These are phyloP conservation scores for Fusarium redolens DNA, from an alignment of 2,329 filamentous ascomycete species.

Conservation along the genomic window DNA sequence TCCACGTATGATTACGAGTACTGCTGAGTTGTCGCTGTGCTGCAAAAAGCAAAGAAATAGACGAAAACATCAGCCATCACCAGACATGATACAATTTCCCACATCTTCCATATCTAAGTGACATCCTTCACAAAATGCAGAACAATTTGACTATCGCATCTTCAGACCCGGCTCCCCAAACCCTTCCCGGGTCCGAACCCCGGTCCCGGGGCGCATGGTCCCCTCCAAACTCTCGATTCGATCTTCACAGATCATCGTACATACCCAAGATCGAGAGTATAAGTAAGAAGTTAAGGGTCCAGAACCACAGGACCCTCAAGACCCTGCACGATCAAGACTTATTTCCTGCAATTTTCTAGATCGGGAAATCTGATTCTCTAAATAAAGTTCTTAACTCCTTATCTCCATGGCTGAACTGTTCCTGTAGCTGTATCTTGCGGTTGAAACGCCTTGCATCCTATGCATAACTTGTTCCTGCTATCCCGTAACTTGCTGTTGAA, in stretches of 20 bases:
- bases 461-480: neutral
- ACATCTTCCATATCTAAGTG: neutral
- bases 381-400: neutral
- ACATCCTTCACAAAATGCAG: neutral
- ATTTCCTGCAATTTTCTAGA: neutral
- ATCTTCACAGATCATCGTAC: conserved; percentile 28
- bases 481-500: conserved; percentile 13
- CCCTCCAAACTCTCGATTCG: conserved; percentile 14
- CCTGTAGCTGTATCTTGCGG: conserved; percentile 1
- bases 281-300: conserved; percentile 12
- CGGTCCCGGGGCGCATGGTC: neutral
- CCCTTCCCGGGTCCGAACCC: conserved; percentile 12
- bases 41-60: neutral
- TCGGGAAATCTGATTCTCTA: conserved; percentile 13
- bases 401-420: neutral
- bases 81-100: conserved; percentile 13
- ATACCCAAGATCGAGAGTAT: conserved; percentile 22
- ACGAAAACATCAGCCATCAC: neutral
- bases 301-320: conserved; percentile 9
- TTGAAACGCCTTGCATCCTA: conserved; percentile 18
- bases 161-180: neutral
- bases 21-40: neutral
- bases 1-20: neutral
- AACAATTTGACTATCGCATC: neutral
- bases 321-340: conserved; percentile 12